Base-by-base conservation (phyloP, 2,329 filamentous ascomycete genomes). In the Monilinia polystroma region DNA sequence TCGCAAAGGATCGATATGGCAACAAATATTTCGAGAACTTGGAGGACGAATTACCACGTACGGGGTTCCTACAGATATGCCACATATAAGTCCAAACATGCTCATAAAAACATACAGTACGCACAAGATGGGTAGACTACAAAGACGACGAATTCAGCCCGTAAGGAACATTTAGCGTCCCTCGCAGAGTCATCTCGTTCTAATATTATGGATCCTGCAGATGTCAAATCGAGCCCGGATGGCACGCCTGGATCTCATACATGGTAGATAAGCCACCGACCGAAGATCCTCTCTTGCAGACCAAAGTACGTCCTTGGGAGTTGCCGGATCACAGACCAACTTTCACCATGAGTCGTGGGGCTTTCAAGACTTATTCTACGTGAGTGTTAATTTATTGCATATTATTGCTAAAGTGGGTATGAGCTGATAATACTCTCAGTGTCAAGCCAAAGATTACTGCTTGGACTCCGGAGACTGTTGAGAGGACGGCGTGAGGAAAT, bases 181-280 rank as follows among this genome's bases (percentile, higher is more conserved):
- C 45, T 49, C 43, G 12, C n/a, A 23, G 45, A 51, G 14, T 26
- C 41, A 11, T 60, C 58, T 38, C 35, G 8, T 51, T 23, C 43
- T 64, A 47, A 64, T 26, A 49, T 26, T 29, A 41, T 23, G 10
- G 14, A 23, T 56, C 1, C 35, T 35, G 68, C 71, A 90, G 88
- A 70, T 86, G 87, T 68, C 92, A 97, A 65, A 91, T 97, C 75
- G 94, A 98, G 80, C 93, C 94, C 62, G 91, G 94, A 79, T 99
- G 95, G 95, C 95, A 98, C 81, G 92, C 91, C 41, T 99, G 95
- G 95, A 93, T 99, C 74, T 92, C 92, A 72, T 98, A 99, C 81
- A 82, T 88, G 80, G 89, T 97, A 75, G 93, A 98, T 80, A 90
- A 91, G 80, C 88, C 94, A 49, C 95, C 95, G 1, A 86, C 83